Percentiles rank a stretch among this genome's conserved stretches.
Conservation (phyloP, 306 rosid species). For the Acacia crassicarpa region DNA sequence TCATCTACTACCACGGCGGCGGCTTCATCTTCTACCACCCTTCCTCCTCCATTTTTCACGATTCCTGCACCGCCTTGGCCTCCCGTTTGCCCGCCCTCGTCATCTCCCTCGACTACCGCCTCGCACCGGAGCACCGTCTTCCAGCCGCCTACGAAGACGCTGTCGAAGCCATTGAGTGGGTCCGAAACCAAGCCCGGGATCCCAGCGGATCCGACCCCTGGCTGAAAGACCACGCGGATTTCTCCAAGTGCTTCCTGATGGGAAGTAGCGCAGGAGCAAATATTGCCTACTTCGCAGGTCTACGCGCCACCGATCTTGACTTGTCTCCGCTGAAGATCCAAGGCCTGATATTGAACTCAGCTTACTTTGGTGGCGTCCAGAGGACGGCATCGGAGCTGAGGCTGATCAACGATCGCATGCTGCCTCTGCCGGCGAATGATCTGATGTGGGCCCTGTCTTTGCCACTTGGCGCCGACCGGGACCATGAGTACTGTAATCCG, state of each 20-base stretch:
- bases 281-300: conserved; percentile 57
- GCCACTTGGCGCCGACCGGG: conserved; percentile 61
- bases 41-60: conserved; percentile 54
- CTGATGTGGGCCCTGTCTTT: conserved; percentile 60
- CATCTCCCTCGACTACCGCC: conserved; percentile 73
- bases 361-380: conserved; percentile 57
- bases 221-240: conserved; percentile 54
- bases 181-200: conserved; percentile 33
- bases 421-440: conserved; percentile 59
- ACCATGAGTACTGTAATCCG: conserved; percentile 70
- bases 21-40: conserved; percentile 71
- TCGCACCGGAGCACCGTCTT: conserved; percentile 83
- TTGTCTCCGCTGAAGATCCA: conserved; percentile 43
- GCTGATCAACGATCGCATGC: conserved; percentile 35
- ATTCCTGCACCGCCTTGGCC: conserved; percentile 38
- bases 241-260: conserved; percentile 47
- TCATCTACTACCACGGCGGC: conserved; percentile 77
- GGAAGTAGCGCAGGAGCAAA: conserved; percentile 73
- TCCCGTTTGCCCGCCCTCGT: conserved; percentile 34
- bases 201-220: conserved; percentile 48
- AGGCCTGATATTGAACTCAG: conserved; percentile 52
- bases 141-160: conserved; percentile 88
- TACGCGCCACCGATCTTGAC: conserved; percentile 47
- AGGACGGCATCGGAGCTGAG: conserved; percentile 58
- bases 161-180: conserved; percentile 53